A percentile compares a stretch with the other conserved stretches of the same genome.
Evolutionary conservation across 345 rosid species (phyloP).

Genomic region (Linum trigynum): DNA sequence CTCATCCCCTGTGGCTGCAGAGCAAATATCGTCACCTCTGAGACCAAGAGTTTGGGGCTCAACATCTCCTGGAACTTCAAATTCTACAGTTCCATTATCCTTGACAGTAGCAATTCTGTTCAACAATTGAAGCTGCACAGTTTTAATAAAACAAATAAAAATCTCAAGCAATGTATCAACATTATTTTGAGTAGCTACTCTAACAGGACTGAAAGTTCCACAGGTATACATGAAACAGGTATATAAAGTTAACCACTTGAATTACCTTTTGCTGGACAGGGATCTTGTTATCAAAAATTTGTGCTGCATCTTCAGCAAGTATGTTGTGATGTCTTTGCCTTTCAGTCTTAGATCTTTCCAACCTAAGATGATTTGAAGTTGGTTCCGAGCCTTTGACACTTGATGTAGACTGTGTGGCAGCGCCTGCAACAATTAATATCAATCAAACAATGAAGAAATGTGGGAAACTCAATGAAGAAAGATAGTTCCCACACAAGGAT

Average conservation of each 20-base stretch:
- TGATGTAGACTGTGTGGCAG: conserved; percentile 23
- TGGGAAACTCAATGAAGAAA: neutral
- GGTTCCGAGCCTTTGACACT: conserved; percentile 30
- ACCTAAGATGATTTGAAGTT: conserved; percentile 35
- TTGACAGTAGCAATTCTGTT: conserved; percentile 91
- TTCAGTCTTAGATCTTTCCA: conserved; percentile 74
- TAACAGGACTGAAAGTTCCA: neutral
- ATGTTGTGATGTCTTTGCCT: conserved; percentile 43
- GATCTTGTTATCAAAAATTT: conserved; percentile 63
- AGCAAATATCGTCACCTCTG: conserved; percentile 23
- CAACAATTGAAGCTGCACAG: conserved; percentile 66
- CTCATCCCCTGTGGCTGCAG: conserved; percentile 43
- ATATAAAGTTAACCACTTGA: neutral
- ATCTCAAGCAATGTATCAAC: conserved; percentile 1
- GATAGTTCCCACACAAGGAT: neutral
- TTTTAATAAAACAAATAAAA: conserved; percentile 19
- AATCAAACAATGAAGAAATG: conserved; percentile 1
- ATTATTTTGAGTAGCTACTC: conserved; percentile 1
- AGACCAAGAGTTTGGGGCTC: conserved; percentile 38
- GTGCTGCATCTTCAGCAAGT: conserved; percentile 69
- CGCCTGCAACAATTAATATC: conserved; percentile 26
- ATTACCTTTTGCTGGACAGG: conserved; percentile 68
- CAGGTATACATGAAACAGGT: neutral
- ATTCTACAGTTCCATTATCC: conserved; percentile 91
- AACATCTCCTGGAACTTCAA: conserved; percentile 77